phyloP scores from a whole-genome alignment of 306 rosid genomes.

The Ammopiptanthus mongolicus region DNA sequence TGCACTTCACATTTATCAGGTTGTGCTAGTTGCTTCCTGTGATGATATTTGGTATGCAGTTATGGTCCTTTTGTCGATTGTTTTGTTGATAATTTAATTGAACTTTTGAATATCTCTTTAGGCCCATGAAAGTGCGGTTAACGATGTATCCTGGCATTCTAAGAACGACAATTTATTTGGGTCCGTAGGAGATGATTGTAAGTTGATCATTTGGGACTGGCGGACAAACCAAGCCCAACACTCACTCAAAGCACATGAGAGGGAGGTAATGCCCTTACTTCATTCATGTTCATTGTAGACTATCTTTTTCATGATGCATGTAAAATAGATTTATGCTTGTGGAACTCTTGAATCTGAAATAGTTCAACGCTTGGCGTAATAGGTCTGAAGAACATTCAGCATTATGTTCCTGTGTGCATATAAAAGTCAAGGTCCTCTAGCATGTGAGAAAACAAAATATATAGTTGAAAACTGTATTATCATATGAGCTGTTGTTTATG shows the following conservation, averaged over 20 bases:
- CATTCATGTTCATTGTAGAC: neutral
- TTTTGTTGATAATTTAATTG: slow-evolving; percentile 5
- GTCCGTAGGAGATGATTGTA: slow-evolving; percentile 84
- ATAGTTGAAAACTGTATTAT: neutral
- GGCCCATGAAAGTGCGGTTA: slow-evolving; percentile 71
- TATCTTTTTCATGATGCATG: neutral
- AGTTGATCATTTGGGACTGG: slow-evolving; percentile 83
- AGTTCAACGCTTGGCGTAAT: neutral
- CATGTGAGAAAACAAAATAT: too few species aligned
- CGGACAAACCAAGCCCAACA: slow-evolving; percentile 64
- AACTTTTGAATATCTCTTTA: slow-evolving; percentile 4
- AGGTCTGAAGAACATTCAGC: neutral
- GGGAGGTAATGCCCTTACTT: slow-evolving; percentile 53
- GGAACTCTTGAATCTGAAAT: neutral
- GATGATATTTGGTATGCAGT: neutral
- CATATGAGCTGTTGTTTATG: neutral
- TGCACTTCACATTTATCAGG: slow-evolving; percentile 71
- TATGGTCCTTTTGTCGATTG: neutral
- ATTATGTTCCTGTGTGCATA: neutral
- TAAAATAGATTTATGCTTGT: neutral
- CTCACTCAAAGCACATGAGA: slow-evolving; percentile 68
- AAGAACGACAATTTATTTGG: slow-evolving; percentile 73
- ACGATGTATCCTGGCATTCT: slow-evolving; percentile 80
- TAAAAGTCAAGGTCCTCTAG: neutral
- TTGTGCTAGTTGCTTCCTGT: neutral